Conservation (phyloP, 495 filamentous ascomycete species). For the Bacidia rubella region DNA sequence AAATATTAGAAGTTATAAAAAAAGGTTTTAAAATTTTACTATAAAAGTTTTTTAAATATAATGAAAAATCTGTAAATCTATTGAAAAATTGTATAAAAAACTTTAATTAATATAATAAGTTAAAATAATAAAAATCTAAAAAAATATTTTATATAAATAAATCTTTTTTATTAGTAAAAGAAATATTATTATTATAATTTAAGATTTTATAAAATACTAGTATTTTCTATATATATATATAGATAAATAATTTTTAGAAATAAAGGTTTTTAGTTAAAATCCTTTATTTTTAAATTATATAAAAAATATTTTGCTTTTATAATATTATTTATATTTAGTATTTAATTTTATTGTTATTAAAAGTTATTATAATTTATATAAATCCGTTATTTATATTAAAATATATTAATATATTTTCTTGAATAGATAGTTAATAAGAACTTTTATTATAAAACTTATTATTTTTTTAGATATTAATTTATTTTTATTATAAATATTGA, state of each 20-base stretch:
- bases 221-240: background rate
- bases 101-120: background rate
- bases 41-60: background rate
- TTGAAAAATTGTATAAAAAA: conserved; percentile 1
- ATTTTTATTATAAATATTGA: background rate
- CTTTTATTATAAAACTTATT: too few relatives aligned
- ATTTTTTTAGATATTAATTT: background rate
- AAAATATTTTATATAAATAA: background rate
- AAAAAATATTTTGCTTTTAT: background rate
- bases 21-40: background rate
- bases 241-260: conserved; percentile 2
- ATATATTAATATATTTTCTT: background rate
- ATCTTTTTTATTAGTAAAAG: background rate
- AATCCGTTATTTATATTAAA: background rate
- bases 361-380: background rate
- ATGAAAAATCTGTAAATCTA: background rate
- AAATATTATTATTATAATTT: background rate
- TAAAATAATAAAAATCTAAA: conserved; percentile 1
- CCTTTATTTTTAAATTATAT: background rate
- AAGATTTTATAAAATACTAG: background rate
- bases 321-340: background rate
- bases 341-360: conserved; percentile 1
- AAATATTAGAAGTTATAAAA: background rate
- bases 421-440: background rate
- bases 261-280: background rate